Evolutionary conservation across 371 early-diverging fungal species (phyloP), one percentile per base, ranked within the genome.

Genomic region (Astathelohania contejeani): DNA sequence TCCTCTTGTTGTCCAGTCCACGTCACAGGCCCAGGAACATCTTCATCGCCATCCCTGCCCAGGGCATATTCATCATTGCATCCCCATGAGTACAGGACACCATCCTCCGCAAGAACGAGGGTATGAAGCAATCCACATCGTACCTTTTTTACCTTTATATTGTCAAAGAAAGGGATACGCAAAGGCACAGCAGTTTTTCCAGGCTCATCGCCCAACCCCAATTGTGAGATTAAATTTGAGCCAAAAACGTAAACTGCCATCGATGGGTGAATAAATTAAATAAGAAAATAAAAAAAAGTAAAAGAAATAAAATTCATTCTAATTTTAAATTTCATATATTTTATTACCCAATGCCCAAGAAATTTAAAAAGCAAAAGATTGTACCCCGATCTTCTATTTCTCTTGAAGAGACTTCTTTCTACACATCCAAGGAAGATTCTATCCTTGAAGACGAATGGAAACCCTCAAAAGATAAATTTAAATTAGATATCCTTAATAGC

Each of bases 51-150:
- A 4, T 55, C 69, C 58, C 67, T 50, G 61, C 95, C 95, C 16
- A 97, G 78, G n/a, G 90, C 89, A 56, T 79, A 74, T 71, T 95
- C 88, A 75, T 97, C 98, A 70, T 94, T 94, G 77, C 90, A 87
- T 1, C 98, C 98, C 92, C 92, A 95, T 35, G 88, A 75, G 53
- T 76, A 79, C 38, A 81, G 45, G 56, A 77, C 78, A 71, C 83
- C 79, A 10, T 80, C 69, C 39, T 73, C 66, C 10, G 74, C 58
- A 1, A 80, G 57, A 6, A 74, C 77, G 2, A 81, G 60, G 46
- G 75, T 74, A 64, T 80, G 80, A 51, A 82, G 43, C n/a, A 78
- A 78, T 12, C 83, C 83, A 29, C 78, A 78, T 9, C 60, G 63
- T 12, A 82, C 71, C 23, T 63, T 57, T 18, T 73, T 74, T 38